Conservation (phyloP, 805 yeast species). For the Grigorovia yakushimaensis region DNA sequence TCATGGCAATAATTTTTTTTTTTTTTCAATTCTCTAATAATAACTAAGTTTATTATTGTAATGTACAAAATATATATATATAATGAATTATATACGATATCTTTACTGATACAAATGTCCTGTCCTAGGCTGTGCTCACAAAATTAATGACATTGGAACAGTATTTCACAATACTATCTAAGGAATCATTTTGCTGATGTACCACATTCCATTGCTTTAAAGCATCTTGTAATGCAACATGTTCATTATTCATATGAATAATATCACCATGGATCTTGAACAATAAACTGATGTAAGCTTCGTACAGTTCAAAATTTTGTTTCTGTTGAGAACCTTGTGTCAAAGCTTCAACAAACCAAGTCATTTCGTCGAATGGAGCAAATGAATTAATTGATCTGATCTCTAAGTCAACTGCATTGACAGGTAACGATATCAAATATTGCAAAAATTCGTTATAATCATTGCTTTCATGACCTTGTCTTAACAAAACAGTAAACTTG, state of each 20-base stretch:
- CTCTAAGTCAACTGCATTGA: conserved; percentile 76
- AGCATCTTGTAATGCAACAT: conserved; percentile 34
- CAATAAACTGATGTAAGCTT: conserved; percentile 70
- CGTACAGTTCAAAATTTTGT: conserved; percentile 62
- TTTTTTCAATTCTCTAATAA: not conserved
- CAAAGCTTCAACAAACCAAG: conserved; percentile 58
- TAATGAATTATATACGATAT: not conserved
- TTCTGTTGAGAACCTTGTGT: conserved; percentile 47
- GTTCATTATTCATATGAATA: conserved; percentile 34
- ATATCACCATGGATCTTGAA: conserved; percentile 78
- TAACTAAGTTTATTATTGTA: not conserved
- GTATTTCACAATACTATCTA: conserved; percentile 65
- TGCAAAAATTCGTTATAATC: conserved; percentile 40
- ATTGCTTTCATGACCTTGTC: conserved; percentile 40
- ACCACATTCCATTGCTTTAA: conserved; percentile 40
- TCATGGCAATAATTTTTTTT: not conserved
- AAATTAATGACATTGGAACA: conserved; percentile 72
- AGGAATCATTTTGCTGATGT: conserved; percentile 36
- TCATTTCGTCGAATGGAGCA: conserved; percentile 60
- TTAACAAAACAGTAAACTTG: conserved; percentile 54
- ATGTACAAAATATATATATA: not conserved
- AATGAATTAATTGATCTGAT: conserved; percentile 63
- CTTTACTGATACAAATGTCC: not conserved
- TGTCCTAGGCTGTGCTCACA: conserved; percentile 29
- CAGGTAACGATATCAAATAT: conserved; percentile 52